A percentile compares a stretch with the other conserved stretches of the same genome.
Conservation (phyloP, 2,329 filamentous ascomycete species). For the Paramyrothecium sp. region DNA sequence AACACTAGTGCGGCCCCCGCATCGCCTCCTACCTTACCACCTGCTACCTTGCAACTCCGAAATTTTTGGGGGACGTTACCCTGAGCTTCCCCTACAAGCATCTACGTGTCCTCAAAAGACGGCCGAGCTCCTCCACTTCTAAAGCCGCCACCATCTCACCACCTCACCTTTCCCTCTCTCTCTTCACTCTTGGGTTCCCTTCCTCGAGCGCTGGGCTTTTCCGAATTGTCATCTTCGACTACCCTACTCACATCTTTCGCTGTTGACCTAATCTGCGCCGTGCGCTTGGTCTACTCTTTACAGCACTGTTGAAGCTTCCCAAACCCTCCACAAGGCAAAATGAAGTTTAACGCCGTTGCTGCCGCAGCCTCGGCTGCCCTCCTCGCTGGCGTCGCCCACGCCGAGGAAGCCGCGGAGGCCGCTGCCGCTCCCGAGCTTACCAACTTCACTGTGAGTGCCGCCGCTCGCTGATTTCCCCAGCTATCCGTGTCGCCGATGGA, state of each 20-base stretch:
- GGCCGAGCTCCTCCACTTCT: slow-evolving; percentile 18
- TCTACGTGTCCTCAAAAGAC: slow-evolving; percentile 32
- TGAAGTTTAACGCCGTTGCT: slow-evolving; percentile 82
- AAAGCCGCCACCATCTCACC: slow-evolving; percentile 22
- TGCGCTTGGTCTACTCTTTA: slow-evolving; percentile 17
- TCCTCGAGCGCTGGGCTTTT: slow-evolving; percentile 25
- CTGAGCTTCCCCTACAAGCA: slow-evolving; percentile 14
- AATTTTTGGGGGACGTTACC: slow-evolving; percentile 14
- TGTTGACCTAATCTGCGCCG: slow-evolving; percentile 13
- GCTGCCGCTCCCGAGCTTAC: slow-evolving; percentile 67
- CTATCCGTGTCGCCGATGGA: neutral
- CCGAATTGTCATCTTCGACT: slow-evolving; percentile 7
- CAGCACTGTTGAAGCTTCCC: slow-evolving; percentile 10
- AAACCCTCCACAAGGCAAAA: slow-evolving; percentile 59
- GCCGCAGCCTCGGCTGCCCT: slow-evolving; percentile 73
- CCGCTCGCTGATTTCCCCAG: neutral
- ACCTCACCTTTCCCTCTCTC: slow-evolving; percentile 14
- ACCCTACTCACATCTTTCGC: slow-evolving; percentile 6
- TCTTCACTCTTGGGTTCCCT: slow-evolving; percentile 25
- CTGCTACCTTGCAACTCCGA: neutral
- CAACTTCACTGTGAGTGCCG: slow-evolving; percentile 77
- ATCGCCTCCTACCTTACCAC: neutral
- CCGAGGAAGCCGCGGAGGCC: slow-evolving; percentile 65
- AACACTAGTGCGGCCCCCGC: slow-evolving; percentile 1
- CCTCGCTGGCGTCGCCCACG: slow-evolving; percentile 67